A percentile compares a stretch with the other conserved stretches of the same genome.
phyloP scores from a whole-genome alignment of 768 basidiomycete species.

The Collybiopsis luxurians region DNA sequence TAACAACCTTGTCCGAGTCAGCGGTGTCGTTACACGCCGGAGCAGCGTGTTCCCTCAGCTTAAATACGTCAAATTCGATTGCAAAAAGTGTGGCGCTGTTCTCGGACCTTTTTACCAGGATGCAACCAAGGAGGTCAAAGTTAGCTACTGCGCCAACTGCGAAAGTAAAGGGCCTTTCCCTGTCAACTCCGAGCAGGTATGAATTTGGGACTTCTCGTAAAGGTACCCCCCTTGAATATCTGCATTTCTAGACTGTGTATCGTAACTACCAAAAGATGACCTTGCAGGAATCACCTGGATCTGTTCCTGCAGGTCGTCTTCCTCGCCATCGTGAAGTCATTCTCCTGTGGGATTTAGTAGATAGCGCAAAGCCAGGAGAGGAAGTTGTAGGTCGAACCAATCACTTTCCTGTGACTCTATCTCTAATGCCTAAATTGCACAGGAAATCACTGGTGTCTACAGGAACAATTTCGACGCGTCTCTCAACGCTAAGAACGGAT shows the following conservation, averaged over 20 bases:
- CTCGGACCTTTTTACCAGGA: conserved; percentile 99
- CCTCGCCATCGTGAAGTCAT: conserved; percentile 97
- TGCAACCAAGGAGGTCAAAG: conserved; percentile 88
- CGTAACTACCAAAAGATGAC: conserved; percentile 99
- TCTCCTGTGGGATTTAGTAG: conserved; percentile 96
- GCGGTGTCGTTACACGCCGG: conserved; percentile 93
- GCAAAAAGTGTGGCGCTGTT: conserved; percentile 89
- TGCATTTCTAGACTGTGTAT: conserved; percentile 81
- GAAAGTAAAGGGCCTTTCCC: conserved; percentile 94
- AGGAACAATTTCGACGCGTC: conserved; percentile 99
- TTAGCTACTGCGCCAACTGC: conserved; percentile 93
- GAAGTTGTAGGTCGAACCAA: conserved; percentile 69
- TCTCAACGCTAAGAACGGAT: conserved; percentile 97
- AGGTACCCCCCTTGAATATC: not conserved
- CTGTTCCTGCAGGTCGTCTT: conserved; percentile 95
- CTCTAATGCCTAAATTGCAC: conserved; percentile 12
- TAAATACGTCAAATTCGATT: conserved; percentile 99
- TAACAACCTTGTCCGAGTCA: conserved; percentile 93
- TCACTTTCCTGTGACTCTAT: not conserved
- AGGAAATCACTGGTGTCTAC: conserved; percentile 98
- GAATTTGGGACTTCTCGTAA: conserved; percentile 14
- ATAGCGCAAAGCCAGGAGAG: conserved; percentile 97
- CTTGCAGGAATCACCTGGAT: conserved; percentile 95
- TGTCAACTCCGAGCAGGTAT: conserved; percentile 93
- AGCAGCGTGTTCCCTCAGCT: conserved; percentile 99